These are phyloP conservation scores for Populus alba DNA, from an alignment of 345 rosid species.

Conservation along the genomic window DNA sequence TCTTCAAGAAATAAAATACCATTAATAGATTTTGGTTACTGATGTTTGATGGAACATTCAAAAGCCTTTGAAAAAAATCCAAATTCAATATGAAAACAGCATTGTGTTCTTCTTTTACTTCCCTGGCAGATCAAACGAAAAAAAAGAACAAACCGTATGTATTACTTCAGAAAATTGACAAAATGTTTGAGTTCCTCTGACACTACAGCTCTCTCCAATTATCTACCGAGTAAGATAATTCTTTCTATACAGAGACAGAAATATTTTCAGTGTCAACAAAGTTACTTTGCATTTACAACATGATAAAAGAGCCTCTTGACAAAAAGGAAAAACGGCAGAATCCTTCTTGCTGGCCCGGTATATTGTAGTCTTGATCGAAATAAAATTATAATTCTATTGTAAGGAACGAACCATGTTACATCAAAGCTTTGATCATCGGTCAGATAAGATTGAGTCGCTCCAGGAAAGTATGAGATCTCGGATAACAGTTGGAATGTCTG, in stretches of 20 bases:
- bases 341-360: neutral
- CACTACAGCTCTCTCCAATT: neutral
- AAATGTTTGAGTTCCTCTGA: neutral
- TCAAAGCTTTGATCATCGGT: slow-evolving; percentile 36
- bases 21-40: too few species aligned
- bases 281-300: slow-evolving; percentile 5
- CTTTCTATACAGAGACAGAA: neutral
- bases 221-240: neutral
- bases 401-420: neutral
- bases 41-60: neutral
- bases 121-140: neutral
- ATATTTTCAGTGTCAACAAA: neutral
- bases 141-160: neutral
- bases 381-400: neutral
- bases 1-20: too few species aligned
- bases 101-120: neutral
- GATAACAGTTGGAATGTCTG: slow-evolving; percentile 75
- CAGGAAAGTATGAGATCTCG: slow-evolving; percentile 77
- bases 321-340: neutral
- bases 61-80: neutral
- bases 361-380: neutral
- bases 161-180: neutral
- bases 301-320: neutral
- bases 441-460: slow-evolving; percentile 70
- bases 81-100: neutral